Percentiles rank a stretch among this genome's conserved stretches.
These are phyloP conservation scores for Calocybe cyanea DNA, from an alignment of 768 basidiomycete genomes.

Conservation along the genomic window DNA sequence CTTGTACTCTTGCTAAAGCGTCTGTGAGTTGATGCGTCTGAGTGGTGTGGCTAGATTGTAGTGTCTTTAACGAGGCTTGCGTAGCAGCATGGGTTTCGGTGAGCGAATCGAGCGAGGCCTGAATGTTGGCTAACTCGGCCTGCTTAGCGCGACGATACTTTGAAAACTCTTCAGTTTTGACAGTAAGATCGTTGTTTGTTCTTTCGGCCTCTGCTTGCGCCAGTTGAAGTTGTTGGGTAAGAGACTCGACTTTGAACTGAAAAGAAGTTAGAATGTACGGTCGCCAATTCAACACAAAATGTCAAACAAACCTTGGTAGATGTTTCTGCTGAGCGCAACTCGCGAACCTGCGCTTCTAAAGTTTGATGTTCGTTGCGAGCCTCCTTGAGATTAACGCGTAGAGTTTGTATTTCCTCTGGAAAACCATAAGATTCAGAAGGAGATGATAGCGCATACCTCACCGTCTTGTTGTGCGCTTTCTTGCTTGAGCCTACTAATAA, in stretches of 20 bases:
- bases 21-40: slow-evolving; percentile 77
- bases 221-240: slow-evolving; percentile 77
- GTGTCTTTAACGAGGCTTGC: slow-evolving; percentile 64
- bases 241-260: slow-evolving; percentile 84
- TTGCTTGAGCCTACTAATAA: slow-evolving; percentile 79
- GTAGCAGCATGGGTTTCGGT: slow-evolving; percentile 63
- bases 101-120: slow-evolving; percentile 71
- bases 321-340: slow-evolving; percentile 71
- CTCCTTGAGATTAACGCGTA: slow-evolving; percentile 68
- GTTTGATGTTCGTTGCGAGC: slow-evolving; percentile 69
- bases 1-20: slow-evolving; percentile 69
- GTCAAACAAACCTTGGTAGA: slow-evolving; percentile 59
- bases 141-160: slow-evolving; percentile 81
- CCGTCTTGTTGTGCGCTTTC: slow-evolving; percentile 74
- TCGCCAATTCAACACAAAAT: background rate
- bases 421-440: slow-evolving; percentile 9
- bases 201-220: slow-evolving; percentile 76
- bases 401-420: slow-evolving; percentile 66
- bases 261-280: background rate
- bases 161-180: slow-evolving; percentile 79
- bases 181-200: slow-evolving; percentile 58
- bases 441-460: slow-evolving; percentile 27
- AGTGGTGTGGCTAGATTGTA: slow-evolving; percentile 67
- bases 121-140: slow-evolving; percentile 70
- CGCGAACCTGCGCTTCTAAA: slow-evolving; percentile 65